Conservation (phyloP, 108 stramenopile species). For the Cyclotella atomus region DNA sequence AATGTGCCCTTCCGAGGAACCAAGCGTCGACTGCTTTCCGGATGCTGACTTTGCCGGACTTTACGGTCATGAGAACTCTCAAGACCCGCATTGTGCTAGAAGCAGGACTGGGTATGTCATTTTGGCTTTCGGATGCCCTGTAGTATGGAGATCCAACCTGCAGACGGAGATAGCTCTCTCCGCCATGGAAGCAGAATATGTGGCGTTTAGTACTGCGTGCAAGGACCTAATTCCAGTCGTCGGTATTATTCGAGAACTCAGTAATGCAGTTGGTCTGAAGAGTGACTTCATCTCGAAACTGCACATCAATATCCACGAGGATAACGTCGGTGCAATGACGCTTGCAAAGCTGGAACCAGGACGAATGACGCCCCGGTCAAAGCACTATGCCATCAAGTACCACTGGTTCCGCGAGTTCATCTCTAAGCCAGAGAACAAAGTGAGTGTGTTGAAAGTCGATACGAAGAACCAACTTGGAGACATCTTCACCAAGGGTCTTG, state of each 20-base stretch:
- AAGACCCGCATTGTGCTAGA: conserved; percentile 1
- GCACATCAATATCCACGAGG: not conserved
- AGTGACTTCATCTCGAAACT: not conserved
- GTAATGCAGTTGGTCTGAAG: not conserved
- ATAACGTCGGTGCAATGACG: not conserved
- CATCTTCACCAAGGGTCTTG: not conserved
- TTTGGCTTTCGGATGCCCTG: not conserved
- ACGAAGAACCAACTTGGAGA: not conserved
- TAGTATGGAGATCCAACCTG: not conserved
- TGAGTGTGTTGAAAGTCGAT: not conserved
- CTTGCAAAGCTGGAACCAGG: not conserved
- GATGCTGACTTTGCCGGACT: conserved; percentile 4
- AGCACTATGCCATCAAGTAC: not conserved
- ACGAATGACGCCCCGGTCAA: not conserved
- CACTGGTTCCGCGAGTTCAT: not conserved
- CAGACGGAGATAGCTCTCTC: not conserved
- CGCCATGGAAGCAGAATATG: conserved; percentile 1
- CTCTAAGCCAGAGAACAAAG: not conserved
- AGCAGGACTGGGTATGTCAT: not conserved
- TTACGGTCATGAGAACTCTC: not conserved
- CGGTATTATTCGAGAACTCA: not conserved
- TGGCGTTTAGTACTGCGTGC: not conserved
- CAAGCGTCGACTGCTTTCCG: not conserved
- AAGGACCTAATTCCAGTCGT: not conserved
- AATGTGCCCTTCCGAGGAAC: not conserved